Percentiles rank a stretch among this genome's conserved stretches.
Evolutionary conservation across 805 yeast species (phyloP).

Genomic region (Yarrowia sp.): DNA sequence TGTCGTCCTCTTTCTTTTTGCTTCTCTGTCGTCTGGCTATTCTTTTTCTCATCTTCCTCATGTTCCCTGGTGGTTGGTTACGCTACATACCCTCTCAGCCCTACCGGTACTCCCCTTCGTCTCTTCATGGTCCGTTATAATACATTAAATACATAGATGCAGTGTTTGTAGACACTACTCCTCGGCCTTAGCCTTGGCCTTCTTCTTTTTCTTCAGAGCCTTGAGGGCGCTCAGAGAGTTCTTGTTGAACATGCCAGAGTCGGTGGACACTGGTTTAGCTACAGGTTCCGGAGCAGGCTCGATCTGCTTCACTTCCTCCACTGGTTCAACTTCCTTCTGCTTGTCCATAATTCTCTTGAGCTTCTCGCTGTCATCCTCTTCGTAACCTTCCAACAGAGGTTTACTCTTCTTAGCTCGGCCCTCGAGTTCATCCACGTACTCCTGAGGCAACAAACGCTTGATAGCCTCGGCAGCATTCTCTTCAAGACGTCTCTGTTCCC

Average conservation of each 20-base stretch:
- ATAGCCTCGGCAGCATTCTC: constrained; percentile 59
- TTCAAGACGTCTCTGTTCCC: constrained; percentile 59
- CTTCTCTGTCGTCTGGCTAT: neutral
- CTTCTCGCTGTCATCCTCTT: constrained; percentile 45
- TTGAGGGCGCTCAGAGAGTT: constrained; percentile 23
- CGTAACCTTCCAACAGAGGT: constrained; percentile 46
- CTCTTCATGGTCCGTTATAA: neutral
- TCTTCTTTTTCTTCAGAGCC: constrained; percentile 29
- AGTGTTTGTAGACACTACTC: neutral
- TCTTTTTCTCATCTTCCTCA: neutral
- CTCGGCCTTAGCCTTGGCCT: constrained; percentile 24
- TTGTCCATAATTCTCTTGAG: constrained; percentile 16
- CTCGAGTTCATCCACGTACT: constrained; percentile 52
- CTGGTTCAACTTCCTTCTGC: neutral
- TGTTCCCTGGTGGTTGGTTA: neutral
- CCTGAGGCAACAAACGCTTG: constrained; percentile 55
- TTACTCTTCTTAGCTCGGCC: constrained; percentile 42
- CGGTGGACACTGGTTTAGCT: neutral
- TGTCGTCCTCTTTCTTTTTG: constrained; percentile 30
- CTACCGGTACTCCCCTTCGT: neutral
- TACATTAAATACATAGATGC: constrained; percentile 13
- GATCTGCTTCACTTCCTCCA: constrained; percentile 5
- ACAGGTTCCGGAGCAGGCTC: constrained; percentile 16
- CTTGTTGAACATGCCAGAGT: constrained; percentile 23
- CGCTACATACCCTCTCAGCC: neutral